These are phyloP conservation scores for Mycena sanguinolenta DNA, from an alignment of 768 basidiomycete genomes.

Conservation along the genomic window DNA sequence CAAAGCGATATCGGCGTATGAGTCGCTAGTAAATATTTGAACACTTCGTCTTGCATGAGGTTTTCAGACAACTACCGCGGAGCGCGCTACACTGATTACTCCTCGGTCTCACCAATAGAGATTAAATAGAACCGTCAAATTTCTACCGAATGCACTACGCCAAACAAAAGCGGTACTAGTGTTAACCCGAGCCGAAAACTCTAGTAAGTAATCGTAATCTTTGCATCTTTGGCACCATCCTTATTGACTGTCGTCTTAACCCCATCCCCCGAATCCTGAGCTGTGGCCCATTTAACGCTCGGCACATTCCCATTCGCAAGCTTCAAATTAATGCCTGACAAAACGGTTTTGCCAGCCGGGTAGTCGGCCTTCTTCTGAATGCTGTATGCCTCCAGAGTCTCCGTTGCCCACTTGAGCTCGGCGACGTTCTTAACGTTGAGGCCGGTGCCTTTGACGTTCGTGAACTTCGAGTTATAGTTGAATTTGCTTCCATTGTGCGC, in stretches of 20 bases:
- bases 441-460: slow-evolving; percentile 15
- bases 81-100: no score
- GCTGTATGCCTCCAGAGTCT: slow-evolving; percentile 5
- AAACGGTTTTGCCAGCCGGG: slow-evolving; percentile 20
- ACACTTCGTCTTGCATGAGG: no score
- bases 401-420: slow-evolving; percentile 18
- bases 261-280: slow-evolving; percentile 18
- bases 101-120: no score
- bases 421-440: slow-evolving; percentile 3
- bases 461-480: slow-evolving; percentile 26
- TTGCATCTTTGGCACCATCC: background rate
- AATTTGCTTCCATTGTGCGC: background rate
- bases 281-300: slow-evolving; percentile 1
- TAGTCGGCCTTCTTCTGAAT: background rate
- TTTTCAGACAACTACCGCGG: no score
- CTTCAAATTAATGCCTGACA: slow-evolving; percentile 13
- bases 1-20: no score
- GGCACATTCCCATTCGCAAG: background rate
- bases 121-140: no score
- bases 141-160: no score
- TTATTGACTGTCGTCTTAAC: slow-evolving; percentile 4
- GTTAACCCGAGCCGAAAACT: no score
- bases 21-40: no score
- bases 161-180: no score
- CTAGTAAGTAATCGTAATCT: background rate